Base-by-base conservation (phyloP, 2,329 filamentous ascomycete species). In the Hypoxylon sp. region DNA sequence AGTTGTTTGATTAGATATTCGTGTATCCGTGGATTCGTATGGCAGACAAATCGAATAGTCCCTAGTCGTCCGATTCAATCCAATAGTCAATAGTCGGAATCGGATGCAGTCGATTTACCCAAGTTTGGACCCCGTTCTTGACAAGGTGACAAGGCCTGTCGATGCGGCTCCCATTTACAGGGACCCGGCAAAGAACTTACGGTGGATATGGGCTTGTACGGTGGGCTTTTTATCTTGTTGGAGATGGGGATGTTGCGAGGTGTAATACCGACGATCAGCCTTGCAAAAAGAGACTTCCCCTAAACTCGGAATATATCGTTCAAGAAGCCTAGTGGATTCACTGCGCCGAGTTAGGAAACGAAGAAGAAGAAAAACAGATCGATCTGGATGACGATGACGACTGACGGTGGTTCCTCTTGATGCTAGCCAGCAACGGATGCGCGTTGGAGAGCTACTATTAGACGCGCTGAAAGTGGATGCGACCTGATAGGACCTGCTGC, bases 11-110 rank as follows among this genome's bases (percentile, higher is more conserved):
- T 26, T 47, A 47, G 44, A 22, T 46, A 46, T 46, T 46, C 43
- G 43, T 39, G 13, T 10, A 15, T 26, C 7, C 32, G 64, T 39
- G 58, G 47, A 65, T 59, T 67, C 59, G 64, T 66, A 56, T 67
- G 54, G 46, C 37, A 64, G 56, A 39, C 64, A 55, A 67, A 67
- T 67, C 52, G 64, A 66, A 66, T 67, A 67, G 57, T 67, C 61
- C 61, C 59, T 64, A 59, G 49, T 64, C 54, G 56, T 50, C 58
- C 62, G 59, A 65, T 62, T 39, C 54, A 63, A 57, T 52, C 62
- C 65, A 68, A 68, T 68, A 68, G 63, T 66, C 65, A 68, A 68
- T 68, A 68, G 63, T 66, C 55, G 62, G 57, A 54, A 61, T 64
- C 57, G 55, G 59, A 53, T 63, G 62, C 37, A 48, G 65, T 68